These are phyloP conservation scores for Saccharomycopsis lassenensis DNA, from an alignment of 805 yeast species.

Conservation along the genomic window DNA sequence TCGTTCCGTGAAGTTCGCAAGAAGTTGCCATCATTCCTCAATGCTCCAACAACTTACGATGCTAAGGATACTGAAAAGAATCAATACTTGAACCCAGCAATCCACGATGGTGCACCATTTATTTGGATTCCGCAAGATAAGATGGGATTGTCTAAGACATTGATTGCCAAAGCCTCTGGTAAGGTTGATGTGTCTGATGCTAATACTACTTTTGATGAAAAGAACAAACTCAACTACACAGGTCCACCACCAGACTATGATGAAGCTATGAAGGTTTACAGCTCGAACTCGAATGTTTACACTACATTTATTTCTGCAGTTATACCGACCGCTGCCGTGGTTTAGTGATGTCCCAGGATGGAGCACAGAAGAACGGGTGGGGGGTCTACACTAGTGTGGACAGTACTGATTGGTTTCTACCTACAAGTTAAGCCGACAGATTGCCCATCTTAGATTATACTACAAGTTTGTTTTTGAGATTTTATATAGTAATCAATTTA, in stretches of 20 bases:
- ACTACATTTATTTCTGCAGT: no score
- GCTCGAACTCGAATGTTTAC: no score
- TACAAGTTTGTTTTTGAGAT: no score
- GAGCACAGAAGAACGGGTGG: no score
- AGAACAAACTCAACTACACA: constrained; percentile 39
- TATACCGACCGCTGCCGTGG: no score
- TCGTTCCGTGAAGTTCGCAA: constrained; percentile 32
- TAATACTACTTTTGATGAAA: constrained; percentile 46
- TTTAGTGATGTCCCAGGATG: no score
- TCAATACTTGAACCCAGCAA: constrained; percentile 47
- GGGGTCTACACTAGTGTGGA: no score
- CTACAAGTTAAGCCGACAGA: no score
- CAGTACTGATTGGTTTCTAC: no score
- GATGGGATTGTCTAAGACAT: constrained; percentile 53
- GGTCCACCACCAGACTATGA: constrained; percentile 69
- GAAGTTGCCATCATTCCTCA: constrained; percentile 29
- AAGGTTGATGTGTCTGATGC: constrained; percentile 48
- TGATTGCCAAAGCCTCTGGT: constrained; percentile 45
- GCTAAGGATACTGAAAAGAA: constrained; percentile 26
- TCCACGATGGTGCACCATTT: constrained; percentile 44
- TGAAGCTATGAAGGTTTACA: constrained; percentile 28
- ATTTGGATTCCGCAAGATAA: constrained; percentile 65
- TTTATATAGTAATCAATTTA: no score
- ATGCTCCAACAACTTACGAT: constrained; percentile 19
- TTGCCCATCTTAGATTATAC: no score